Conservation (phyloP, 1,139 yeast species). For the Sugiyamaella castrensis region DNA sequence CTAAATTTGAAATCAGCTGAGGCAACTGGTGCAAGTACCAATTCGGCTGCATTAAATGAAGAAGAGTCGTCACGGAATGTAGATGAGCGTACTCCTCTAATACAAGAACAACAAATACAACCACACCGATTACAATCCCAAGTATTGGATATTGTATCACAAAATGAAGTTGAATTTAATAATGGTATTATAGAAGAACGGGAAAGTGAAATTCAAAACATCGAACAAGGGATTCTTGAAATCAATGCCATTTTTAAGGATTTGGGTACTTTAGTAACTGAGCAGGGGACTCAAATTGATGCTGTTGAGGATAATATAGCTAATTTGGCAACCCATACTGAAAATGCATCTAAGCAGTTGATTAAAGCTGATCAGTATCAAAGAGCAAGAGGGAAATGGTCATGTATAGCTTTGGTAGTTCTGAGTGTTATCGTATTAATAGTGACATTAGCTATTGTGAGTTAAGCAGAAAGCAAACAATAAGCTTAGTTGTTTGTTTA, state of each 20-base stretch:
- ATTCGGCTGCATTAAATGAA: constrained; percentile 35
- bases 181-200: constrained; percentile 66
- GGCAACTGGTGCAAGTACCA: constrained; percentile 31
- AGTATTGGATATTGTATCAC: constrained; percentile 42
- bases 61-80: constrained; percentile 34
- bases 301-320: constrained; percentile 76
- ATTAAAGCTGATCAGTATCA: constrained; percentile 74
- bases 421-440: constrained; percentile 43
- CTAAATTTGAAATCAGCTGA: constrained; percentile 12
- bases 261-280: constrained; percentile 68
- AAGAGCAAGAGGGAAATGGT: constrained; percentile 65
- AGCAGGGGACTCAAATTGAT: constrained; percentile 83
- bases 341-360: constrained; percentile 67
- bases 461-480: too few species aligned
- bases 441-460: constrained; percentile 1
- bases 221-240: constrained; percentile 75
- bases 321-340: constrained; percentile 62
- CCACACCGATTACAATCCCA: constrained; percentile 41
- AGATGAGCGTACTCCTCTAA: constrained; percentile 31
- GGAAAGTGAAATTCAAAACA: constrained; percentile 65
- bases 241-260: constrained; percentile 83
- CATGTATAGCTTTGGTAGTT: constrained; percentile 57
- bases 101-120: constrained; percentile 35
- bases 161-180: constrained; percentile 76
- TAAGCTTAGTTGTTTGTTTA: too few species aligned